Conservation (phyloP, 108 stramenopile species). For the Stephanodiscus triporus region DNA sequence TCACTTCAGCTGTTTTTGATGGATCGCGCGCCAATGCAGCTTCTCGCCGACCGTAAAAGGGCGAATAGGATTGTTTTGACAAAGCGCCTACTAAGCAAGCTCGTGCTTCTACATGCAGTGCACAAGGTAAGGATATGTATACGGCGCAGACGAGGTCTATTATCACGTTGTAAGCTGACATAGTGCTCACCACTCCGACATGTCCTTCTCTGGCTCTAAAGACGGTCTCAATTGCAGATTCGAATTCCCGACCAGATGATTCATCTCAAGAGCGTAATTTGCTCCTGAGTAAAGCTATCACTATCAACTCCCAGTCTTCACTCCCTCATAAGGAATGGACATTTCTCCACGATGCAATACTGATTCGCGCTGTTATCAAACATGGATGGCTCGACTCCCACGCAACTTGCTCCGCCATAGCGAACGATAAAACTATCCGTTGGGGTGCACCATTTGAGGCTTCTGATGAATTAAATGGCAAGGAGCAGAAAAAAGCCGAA, state of each 20-base stretch:
- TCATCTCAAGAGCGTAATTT: slow-evolving; percentile 24
- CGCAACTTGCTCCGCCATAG: slow-evolving; percentile 47
- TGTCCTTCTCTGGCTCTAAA: background rate
- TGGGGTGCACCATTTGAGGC: slow-evolving; percentile 79
- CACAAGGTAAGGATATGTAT: slow-evolving; percentile 19
- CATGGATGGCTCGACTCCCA: slow-evolving; percentile 86
- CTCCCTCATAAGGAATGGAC: slow-evolving; percentile 86
- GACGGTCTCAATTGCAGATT: slow-evolving; percentile 21
- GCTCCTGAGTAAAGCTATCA: slow-evolving; percentile 42
- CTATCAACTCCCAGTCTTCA: slow-evolving; percentile 20
- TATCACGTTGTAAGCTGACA: background rate
- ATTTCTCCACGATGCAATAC: slow-evolving; percentile 66
- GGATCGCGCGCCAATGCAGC: slow-evolving; percentile 72
- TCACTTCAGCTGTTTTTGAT: slow-evolving; percentile 56
- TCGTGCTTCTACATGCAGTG: slow-evolving; percentile 33
- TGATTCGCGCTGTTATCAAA: slow-evolving; percentile 69
- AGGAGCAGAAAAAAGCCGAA: slow-evolving; percentile 14
- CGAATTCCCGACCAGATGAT: slow-evolving; percentile 19
- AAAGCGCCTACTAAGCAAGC: slow-evolving; percentile 39
- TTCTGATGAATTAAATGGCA: background rate
- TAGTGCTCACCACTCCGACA: background rate
- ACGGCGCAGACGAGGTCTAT: background rate
- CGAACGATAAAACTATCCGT: slow-evolving; percentile 57
- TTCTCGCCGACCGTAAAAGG: slow-evolving; percentile 61
- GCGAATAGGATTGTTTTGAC: slow-evolving; percentile 49